phyloP scores from a whole-genome alignment of 257 asterid genomes.

The Solanum boliviense region DNA sequence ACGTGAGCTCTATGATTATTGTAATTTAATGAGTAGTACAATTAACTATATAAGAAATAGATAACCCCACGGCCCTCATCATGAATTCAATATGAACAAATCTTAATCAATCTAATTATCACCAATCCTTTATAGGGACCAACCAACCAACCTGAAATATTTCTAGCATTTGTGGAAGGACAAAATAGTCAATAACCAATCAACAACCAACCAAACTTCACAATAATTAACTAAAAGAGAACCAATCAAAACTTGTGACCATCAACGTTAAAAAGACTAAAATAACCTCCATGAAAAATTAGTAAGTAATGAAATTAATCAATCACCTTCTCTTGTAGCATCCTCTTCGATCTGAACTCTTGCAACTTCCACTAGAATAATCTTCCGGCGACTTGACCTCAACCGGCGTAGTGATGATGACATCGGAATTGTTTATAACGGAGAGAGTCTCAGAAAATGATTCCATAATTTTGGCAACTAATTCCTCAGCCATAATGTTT shows the following conservation, averaged over 20 bases:
- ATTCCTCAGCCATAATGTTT: conserved; percentile 2
- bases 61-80: not conserved
- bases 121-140: not conserved
- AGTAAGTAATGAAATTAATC: not conserved
- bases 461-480: conserved; percentile 25
- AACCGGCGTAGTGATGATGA: not conserved
- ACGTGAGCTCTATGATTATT: not conserved
- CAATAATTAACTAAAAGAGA: not conserved
- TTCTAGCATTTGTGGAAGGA: not conserved
- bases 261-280: not conserved
- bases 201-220: not conserved
- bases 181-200: not conserved
- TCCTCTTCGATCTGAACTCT: conserved; percentile 50
- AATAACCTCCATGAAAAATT: not conserved
- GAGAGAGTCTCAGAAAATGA: conserved; percentile 29
- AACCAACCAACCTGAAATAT: not conserved
- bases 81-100: not conserved
- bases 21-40: not conserved
- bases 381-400: conserved; percentile 21
- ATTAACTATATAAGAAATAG: not conserved
- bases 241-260: not conserved
- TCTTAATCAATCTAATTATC: not conserved
- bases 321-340: conserved; percentile 52
- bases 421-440: conserved; percentile 12
- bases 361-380: conserved; percentile 30